phyloP scores from a whole-genome alignment of 108 stramenopile species.

The Nitzschia inconspicua region DNA sequence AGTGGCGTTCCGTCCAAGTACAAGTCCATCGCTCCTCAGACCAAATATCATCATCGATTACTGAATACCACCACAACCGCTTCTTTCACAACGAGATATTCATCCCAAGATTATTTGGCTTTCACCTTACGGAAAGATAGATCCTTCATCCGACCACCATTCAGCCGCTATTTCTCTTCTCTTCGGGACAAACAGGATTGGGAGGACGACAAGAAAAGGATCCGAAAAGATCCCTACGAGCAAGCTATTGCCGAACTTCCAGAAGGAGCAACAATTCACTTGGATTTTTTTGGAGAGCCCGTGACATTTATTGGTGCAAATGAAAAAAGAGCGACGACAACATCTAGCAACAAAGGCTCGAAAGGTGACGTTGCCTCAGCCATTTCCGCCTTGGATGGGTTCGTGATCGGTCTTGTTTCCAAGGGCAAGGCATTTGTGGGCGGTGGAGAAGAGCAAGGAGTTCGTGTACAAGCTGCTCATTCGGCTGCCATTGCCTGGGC shows the following conservation, averaged over 20 bases:
- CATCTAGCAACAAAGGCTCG: slow-evolving; percentile 8
- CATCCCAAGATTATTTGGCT: not conserved
- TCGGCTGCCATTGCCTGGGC: slow-evolving; percentile 66
- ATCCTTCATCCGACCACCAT: no score
- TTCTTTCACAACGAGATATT: not conserved
- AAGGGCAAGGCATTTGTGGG: slow-evolving; percentile 64
- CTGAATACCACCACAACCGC: not conserved
- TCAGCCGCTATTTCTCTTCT: not conserved
- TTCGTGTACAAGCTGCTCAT: slow-evolving; percentile 59
- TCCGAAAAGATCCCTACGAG: slow-evolving; percentile 14
- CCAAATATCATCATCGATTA: no score
- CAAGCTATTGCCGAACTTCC: slow-evolving; percentile 19
- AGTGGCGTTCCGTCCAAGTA: no score
- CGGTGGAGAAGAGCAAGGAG: slow-evolving; percentile 71
- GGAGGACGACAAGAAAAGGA: not conserved
- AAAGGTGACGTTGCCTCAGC: slow-evolving; percentile 19
- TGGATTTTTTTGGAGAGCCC: slow-evolving; percentile 84
- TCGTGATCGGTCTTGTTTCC: slow-evolving; percentile 57
- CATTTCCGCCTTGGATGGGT: slow-evolving; percentile 60
- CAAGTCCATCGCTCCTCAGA: no score
- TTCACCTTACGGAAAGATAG: no score
- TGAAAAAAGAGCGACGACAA: not conserved
- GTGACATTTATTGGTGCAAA: slow-evolving; percentile 48
- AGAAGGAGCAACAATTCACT: slow-evolving; percentile 36
- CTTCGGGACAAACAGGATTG: not conserved